Base-by-base conservation (phyloP, 73 alveolate genomes). In the Paramecium biaurelia region DNA sequence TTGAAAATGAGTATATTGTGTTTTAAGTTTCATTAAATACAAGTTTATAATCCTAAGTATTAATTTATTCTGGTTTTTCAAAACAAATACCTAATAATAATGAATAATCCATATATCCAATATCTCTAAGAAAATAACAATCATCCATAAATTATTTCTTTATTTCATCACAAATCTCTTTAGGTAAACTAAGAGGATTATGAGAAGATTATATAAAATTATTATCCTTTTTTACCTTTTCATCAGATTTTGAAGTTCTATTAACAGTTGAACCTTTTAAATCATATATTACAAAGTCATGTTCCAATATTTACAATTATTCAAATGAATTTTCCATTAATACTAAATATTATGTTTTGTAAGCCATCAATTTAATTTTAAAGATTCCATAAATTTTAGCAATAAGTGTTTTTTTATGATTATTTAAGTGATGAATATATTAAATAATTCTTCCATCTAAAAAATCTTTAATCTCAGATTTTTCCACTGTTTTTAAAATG, bases 51-150 rank as follows among this genome's bases (percentile, higher is more conserved):
- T 72, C 18, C 14, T 28, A 35, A 34, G 3, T 72, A 9, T 35
- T 14, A 0, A 12, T 34, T 34, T 21, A 12, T 18, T 34, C 12
- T 34, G n/a, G 14, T 15, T 72, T 72, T 30, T 42, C 58, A 1
- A 0, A 3, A 21, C 86, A 35, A 72, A 72, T 72, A 12, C 86
- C 86, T 2, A 72, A 8, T 42, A 72, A 15, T 15, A 72, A 37
- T 72, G 86, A 72, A 72, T 72, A 72, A 72, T 72, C 86, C 86
- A 72, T 72, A 18, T 72, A 72, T 12, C 58, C 59, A 15, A 72
- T 35, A 35, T 72, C 63, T 37, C 58, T 30, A 2, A 72, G 21
- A 12, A 72, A 72, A 5, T 4, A 5, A 15, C 56, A 32, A 72
- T 72, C 86, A 12, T 30, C 58, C 86, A 9, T 12, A 72, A 72